phyloP scores from a whole-genome alignment of 2,329 filamentous ascomycete genomes.

The Alternaria gaisen region DNA sequence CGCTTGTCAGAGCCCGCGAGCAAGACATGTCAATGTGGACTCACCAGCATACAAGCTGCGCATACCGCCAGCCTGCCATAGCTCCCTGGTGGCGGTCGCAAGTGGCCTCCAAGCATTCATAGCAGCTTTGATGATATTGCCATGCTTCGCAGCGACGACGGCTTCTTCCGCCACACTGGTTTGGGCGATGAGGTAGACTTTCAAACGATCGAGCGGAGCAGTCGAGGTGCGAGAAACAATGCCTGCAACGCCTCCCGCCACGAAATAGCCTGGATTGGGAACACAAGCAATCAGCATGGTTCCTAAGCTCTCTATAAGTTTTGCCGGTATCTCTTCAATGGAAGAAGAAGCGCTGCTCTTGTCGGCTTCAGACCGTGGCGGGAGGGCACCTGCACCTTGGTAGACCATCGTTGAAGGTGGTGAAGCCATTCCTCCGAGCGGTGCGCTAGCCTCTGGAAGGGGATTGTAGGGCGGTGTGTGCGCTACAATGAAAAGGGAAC shows the following conservation, averaged over 20 bases:
- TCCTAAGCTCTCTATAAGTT: constrained; percentile 48
- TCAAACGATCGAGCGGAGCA: constrained; percentile 93
- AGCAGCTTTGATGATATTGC: constrained; percentile 70
- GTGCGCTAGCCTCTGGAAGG: constrained; percentile 34
- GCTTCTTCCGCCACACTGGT: constrained; percentile 71
- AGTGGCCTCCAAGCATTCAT: constrained; percentile 75
- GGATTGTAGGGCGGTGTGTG: constrained; percentile 54
- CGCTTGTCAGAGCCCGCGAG: constrained; percentile 26
- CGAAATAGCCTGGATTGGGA: constrained; percentile 94
- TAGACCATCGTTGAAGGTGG: constrained; percentile 31
- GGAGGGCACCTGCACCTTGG: constrained; percentile 42
- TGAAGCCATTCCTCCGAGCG: constrained; percentile 42
- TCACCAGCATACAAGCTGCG: constrained; percentile 91
- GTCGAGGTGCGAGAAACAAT: constrained; percentile 95
- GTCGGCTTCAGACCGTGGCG: constrained; percentile 47
- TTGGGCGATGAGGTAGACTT: constrained; percentile 96
- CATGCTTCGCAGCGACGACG: constrained; percentile 73
- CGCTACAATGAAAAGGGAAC: constrained; percentile 75
- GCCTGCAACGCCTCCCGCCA: constrained; percentile 93
- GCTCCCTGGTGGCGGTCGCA: constrained; percentile 73
- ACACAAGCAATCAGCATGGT: constrained; percentile 66
- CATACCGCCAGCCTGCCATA: constrained; percentile 87
- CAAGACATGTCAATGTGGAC: constrained; percentile 35
- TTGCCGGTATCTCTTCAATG: constrained; percentile 38
- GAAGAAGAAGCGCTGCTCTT: constrained; percentile 30